These are phyloP conservation scores for Fusarium floridanum DNA, from an alignment of 2,329 filamentous ascomycete genomes.

Conservation along the genomic window DNA sequence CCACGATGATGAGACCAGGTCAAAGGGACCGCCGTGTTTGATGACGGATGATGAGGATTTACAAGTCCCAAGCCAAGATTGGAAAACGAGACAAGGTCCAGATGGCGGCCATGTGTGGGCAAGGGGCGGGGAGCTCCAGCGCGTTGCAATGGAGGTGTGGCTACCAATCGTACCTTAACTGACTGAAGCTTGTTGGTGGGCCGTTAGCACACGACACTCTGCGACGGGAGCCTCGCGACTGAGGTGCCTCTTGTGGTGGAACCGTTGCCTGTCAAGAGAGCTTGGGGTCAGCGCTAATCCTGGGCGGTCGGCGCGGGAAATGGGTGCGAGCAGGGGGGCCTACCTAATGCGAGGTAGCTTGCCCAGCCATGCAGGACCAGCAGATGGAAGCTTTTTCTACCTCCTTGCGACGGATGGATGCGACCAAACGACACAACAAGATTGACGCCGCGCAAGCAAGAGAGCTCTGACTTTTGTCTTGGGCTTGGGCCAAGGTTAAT, in stretches of 20 bases:
- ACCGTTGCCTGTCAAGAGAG: constrained; percentile 44
- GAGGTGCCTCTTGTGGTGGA: constrained; percentile 36
- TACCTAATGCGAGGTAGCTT: constrained; percentile 9
- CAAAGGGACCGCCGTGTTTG: constrained; percentile 21
- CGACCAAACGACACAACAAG: background rate
- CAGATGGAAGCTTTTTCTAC: constrained; percentile 4
- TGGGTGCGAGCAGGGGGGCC: constrained; percentile 34
- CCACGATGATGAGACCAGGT: constrained; percentile 11
- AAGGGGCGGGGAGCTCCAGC: constrained; percentile 31
- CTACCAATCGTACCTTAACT: constrained; percentile 25
- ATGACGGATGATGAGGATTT: constrained; percentile 26
- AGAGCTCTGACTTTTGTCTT: background rate
- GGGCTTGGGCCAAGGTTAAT: constrained; percentile 4
- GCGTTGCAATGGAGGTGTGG: constrained; percentile 27
- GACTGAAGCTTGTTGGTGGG: constrained; percentile 28
- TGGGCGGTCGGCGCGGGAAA: constrained; percentile 35
- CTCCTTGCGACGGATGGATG: background rate
- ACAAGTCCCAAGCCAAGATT: constrained; percentile 27
- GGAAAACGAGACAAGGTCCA: constrained; percentile 30
- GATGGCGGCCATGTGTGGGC: constrained; percentile 39
- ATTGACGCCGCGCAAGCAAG: background rate
- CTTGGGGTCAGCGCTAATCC: constrained; percentile 41
- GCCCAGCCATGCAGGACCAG: constrained; percentile 1
- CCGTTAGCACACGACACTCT: constrained; percentile 37
- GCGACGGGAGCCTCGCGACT: constrained; percentile 26